These are phyloP conservation scores for Drosera capensis DNA, from an alignment of 148 eudicot species.

Conservation along the genomic window DNA sequence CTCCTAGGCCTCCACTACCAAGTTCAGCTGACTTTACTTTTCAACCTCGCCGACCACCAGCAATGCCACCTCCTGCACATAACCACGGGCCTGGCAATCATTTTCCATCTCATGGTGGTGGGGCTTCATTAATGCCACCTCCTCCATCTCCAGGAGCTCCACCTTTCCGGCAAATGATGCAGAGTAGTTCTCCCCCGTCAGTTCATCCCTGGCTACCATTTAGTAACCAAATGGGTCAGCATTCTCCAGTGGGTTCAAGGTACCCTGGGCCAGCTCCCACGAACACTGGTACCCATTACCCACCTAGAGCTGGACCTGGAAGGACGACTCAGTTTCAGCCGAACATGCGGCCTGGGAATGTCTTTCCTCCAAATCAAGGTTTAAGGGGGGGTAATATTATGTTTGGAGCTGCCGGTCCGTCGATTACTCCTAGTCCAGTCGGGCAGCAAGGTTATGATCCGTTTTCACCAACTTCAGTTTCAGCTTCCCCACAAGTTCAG, in stretches of 20 bases:
- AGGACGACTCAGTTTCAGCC: conserved; percentile 30
- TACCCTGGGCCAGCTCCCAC: too few relatives aligned
- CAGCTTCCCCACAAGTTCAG: conserved; percentile 22
- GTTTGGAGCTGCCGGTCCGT: conserved; percentile 8
- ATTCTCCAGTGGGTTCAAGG: conserved; percentile 13
- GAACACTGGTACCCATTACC: too few relatives aligned
- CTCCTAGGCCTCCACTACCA: conserved; percentile 27
- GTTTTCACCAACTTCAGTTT: conserved; percentile 49
- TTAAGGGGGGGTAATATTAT: conserved; percentile 11
- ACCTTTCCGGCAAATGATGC: conserved; percentile 33
- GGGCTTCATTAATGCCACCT: conserved; percentile 16
- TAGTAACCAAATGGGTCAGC: conserved; percentile 36
- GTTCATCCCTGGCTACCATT: conserved; percentile 35
- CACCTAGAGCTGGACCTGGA: too few relatives aligned
- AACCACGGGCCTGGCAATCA: conserved; percentile 24
- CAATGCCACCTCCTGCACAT: conserved; percentile 25
- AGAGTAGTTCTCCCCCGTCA: conserved; percentile 18
- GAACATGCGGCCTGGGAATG: conserved; percentile 24
- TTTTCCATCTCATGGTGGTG: conserved; percentile 17
- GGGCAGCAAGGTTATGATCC: conserved; percentile 75
- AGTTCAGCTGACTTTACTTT: conserved; percentile 59
- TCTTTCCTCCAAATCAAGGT: conserved; percentile 22
- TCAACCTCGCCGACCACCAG: conserved; percentile 51
- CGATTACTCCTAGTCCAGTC: conserved; percentile 15
- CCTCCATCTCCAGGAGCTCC: conserved; percentile 34